phyloP scores from a whole-genome alignment of 2,329 filamentous ascomycete genomes.

The Metarhizium rileyi region DNA sequence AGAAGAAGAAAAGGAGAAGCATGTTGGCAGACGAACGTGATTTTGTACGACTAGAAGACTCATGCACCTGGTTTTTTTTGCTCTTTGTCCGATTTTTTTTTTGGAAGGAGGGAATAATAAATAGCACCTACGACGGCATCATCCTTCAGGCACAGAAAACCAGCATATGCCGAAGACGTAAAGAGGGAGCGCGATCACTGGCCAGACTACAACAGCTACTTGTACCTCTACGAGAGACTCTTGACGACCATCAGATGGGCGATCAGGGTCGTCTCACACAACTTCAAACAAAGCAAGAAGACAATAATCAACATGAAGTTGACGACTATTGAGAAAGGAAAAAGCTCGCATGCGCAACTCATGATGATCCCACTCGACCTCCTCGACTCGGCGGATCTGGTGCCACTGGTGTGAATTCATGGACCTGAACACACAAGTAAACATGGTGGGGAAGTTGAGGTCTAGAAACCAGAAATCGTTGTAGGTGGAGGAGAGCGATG shows the following conservation, averaged over 20 bases:
- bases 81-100: neutral
- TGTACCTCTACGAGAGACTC: neutral
- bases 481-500: constrained; percentile 17
- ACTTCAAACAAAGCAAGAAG: constrained; percentile 1
- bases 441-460: neutral
- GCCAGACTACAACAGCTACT: neutral
- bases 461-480: constrained; percentile 1
- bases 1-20: constrained; percentile 7
- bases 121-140: neutral
- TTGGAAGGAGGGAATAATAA: constrained; percentile 1
- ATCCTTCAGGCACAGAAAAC: neutral
- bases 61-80: constrained; percentile 5
- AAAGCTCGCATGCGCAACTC: neutral
- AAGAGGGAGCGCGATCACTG: neutral
- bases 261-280: neutral
- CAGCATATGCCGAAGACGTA: neutral
- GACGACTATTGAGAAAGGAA: neutral
- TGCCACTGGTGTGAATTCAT: neutral
- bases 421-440: neutral
- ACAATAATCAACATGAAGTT: constrained; percentile 8
- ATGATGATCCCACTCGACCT: neutral
- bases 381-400: constrained; percentile 3
- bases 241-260: neutral
- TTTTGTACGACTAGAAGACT: constrained; percentile 24
- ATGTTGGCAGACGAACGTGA: constrained; percentile 9